A percentile compares a stretch with the other conserved stretches of the same genome.
phyloP scores from a whole-genome alignment of 768 basidiomycete species.

The Chalciporus sphaerocephalus region DNA sequence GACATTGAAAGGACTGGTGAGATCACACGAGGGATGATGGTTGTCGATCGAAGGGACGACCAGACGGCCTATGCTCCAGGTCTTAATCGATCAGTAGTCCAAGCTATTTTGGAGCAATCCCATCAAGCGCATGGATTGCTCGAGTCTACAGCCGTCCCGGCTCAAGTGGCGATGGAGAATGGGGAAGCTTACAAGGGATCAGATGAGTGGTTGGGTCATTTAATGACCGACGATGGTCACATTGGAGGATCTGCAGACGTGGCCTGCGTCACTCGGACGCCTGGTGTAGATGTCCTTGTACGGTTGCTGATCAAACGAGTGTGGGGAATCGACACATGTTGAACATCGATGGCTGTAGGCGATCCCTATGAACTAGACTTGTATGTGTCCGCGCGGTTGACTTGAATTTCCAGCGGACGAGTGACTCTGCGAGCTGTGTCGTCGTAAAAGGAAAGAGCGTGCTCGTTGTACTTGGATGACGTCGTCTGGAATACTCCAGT shows the following conservation, averaged over 20 bases:
- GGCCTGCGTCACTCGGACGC: slow-evolving; percentile 53
- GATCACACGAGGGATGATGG: slow-evolving; percentile 81
- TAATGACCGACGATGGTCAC: slow-evolving; percentile 15
- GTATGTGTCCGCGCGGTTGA: no score
- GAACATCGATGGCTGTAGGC: neutral
- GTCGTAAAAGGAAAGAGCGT: no score
- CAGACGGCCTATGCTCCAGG: slow-evolving; percentile 61
- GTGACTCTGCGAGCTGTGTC: neutral
- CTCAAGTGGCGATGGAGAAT: slow-evolving; percentile 47
- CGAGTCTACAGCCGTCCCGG: slow-evolving; percentile 53
- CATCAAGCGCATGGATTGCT: slow-evolving; percentile 32
- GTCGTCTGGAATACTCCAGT: no score
- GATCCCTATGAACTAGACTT: neutral
- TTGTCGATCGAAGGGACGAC: slow-evolving; percentile 72
- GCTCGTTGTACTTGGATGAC: no score
- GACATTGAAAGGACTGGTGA: slow-evolving; percentile 75
- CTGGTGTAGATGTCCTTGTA: slow-evolving; percentile 54
- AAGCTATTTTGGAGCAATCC: slow-evolving; percentile 45
- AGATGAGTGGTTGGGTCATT: slow-evolving; percentile 19
- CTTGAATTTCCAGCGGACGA: no score
- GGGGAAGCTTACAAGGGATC: slow-evolving; percentile 11
- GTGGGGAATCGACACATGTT: slow-evolving; percentile 44
- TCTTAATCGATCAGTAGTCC: slow-evolving; percentile 59
- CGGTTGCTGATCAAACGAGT: slow-evolving; percentile 48
- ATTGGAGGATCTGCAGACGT: slow-evolving; percentile 35